A percentile compares a stretch with the other conserved stretches of the same genome.
Evolutionary conservation across 345 rosid genomes (phyloP).

Genomic region (Linum trigynum): DNA sequence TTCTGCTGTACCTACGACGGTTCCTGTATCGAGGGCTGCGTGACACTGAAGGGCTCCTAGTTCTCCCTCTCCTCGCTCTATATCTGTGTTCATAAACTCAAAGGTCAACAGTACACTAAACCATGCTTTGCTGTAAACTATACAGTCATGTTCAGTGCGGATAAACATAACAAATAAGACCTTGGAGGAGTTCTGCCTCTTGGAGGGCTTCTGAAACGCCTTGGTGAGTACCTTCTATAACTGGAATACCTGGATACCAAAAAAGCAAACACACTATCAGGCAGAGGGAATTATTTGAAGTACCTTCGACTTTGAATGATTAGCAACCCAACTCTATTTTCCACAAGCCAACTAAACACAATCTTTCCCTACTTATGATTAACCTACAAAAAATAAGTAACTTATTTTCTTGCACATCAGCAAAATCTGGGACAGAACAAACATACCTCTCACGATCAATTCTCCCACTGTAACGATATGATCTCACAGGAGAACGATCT

Average conservation of each 20-base stretch:
- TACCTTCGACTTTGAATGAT: no score
- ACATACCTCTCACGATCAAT: conserved; percentile 63
- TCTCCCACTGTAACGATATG: conserved; percentile 59
- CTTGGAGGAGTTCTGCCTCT: conserved; percentile 86
- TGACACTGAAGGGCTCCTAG: conserved; percentile 52
- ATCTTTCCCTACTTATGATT: no score
- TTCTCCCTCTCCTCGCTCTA: conserved; percentile 64
- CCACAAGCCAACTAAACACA: no score
- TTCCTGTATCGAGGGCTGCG: conserved; percentile 48
- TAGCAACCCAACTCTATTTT: no score
- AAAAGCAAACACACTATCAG: not conserved
- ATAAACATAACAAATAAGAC: conserved; percentile 18
- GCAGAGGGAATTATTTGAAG: not conserved
- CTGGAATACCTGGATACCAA: conserved; percentile 41
- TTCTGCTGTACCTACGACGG: conserved; percentile 39
- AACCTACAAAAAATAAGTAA: no score
- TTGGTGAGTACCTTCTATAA: conserved; percentile 76
- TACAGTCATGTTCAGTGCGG: not conserved
- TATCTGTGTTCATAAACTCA: conserved; percentile 26
- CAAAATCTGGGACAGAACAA: not conserved
- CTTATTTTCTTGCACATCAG: no score
- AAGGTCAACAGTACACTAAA: not conserved
- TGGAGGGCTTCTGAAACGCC: conserved; percentile 76
- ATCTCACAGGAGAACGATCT: conserved; percentile 69
- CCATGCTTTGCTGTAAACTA: not conserved